Conservation (phyloP, 495 filamentous ascomycete genomes). For the Talaromyces adpressus region DNA sequence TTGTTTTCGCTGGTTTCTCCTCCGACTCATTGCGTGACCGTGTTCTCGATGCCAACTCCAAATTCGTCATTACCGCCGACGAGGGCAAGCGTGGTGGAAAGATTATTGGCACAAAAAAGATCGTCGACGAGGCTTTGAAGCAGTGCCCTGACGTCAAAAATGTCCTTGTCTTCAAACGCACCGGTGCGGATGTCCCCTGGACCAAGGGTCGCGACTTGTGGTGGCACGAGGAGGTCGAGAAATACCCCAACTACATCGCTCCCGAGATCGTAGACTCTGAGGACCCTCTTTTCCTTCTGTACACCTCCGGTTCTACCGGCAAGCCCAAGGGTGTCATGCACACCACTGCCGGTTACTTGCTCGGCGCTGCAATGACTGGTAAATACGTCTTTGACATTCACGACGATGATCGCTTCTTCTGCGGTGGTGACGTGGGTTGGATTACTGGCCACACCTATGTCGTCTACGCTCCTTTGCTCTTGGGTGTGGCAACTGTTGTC, state of each 20-base stretch:
- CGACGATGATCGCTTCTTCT: slow-evolving; percentile 88
- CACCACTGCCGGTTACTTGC: slow-evolving; percentile 88
- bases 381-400: slow-evolving; percentile 99
- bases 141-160: slow-evolving; percentile 87
- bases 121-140: slow-evolving; percentile 96
- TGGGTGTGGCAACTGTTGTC: slow-evolving; percentile 93
- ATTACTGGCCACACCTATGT: slow-evolving; percentile 99
- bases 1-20: slow-evolving; percentile 98
- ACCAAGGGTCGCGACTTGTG: slow-evolving; percentile 84
- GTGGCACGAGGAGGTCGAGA: slow-evolving; percentile 98
- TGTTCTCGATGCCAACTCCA: slow-evolving; percentile 82
- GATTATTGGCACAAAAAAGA: slow-evolving; percentile 97
- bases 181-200: slow-evolving; percentile 87
- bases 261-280: slow-evolving; percentile 86
- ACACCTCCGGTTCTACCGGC: slow-evolving; percentile 95
- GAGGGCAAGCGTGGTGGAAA: slow-evolving; percentile 98
- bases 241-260: slow-evolving; percentile 84
- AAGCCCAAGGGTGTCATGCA: slow-evolving; percentile 99
- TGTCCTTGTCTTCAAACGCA: slow-evolving; percentile 90
- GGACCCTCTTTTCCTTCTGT: slow-evolving; percentile 94
- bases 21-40: slow-evolving; percentile 95
- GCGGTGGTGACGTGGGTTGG: slow-evolving; percentile 97
- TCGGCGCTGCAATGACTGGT: slow-evolving; percentile 87
- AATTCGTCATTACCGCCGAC: slow-evolving; percentile 91
- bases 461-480: slow-evolving; percentile 88